A percentile compares a stretch with the other conserved stretches of the same genome.
Evolutionary conservation across 305 asterid species (phyloP).

Genomic region (Plantago coronopus): DNA sequence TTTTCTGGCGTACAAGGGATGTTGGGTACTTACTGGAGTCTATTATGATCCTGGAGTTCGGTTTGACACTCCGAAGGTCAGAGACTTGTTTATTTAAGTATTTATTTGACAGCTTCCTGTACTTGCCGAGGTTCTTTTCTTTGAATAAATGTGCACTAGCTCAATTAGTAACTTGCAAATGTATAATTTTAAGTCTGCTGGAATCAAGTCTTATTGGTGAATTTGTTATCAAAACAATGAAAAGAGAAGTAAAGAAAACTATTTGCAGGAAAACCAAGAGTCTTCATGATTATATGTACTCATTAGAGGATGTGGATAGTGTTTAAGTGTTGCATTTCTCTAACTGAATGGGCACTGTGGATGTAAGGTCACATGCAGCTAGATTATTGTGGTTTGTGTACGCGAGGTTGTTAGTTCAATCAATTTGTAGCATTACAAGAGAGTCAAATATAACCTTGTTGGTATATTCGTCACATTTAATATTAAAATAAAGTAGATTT

Average conservation of each 20-base stretch:
- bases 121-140: constrained; percentile 11
- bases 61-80: constrained; percentile 84
- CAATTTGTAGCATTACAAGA: neutral
- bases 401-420: too few species aligned
- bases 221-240: neutral
- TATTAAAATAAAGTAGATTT: neutral
- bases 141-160: constrained; percentile 7
- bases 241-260: neutral
- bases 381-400: too few species aligned
- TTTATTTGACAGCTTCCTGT: constrained; percentile 12
- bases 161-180: constrained; percentile 18
- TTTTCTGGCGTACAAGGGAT: constrained; percentile 92
- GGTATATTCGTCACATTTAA: neutral
- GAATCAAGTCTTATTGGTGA: neutral
- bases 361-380: too few species aligned
- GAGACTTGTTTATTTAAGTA: constrained; percentile 26
- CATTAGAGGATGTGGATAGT: neutral
- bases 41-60: constrained; percentile 88
- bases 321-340: neutral
- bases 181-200: neutral
- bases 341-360: neutral
- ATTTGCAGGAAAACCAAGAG: neutral
- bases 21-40: constrained; percentile 93
- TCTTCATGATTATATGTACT: neutral
- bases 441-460: neutral